These are phyloP conservation scores for Vaccinium vitisidaea DNA, from an alignment of 148 eudicot species.

Conservation along the genomic window DNA sequence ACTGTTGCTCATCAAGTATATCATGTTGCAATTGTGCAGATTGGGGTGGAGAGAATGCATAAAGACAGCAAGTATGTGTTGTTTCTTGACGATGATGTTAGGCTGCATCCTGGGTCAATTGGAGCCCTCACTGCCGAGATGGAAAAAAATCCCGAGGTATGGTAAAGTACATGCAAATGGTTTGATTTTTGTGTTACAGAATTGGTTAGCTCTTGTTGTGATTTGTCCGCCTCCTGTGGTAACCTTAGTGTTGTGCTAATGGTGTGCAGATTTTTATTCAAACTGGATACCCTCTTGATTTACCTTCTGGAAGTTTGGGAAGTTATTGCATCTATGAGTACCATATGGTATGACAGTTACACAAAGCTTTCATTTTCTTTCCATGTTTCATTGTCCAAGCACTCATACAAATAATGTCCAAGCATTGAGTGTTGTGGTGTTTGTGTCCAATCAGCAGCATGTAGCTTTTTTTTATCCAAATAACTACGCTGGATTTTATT, in stretches of 20 bases:
- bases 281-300: slow-evolving; percentile 97
- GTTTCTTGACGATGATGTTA: slow-evolving; percentile 96
- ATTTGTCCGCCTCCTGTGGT: slow-evolving; percentile 9
- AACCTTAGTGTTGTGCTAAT: slow-evolving; percentile 15
- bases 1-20: slow-evolving; percentile 7
- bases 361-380: not conserved
- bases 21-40: slow-evolving; percentile 36
- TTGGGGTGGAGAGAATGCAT: slow-evolving; percentile 93
- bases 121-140: slow-evolving; percentile 96
- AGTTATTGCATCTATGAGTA: slow-evolving; percentile 97
- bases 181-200: not conserved
- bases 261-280: slow-evolving; percentile 87
- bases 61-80: slow-evolving; percentile 93
- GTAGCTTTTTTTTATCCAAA: not conserved
- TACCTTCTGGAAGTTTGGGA: slow-evolving; percentile 98
- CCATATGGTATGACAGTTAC: slow-evolving; percentile 62
- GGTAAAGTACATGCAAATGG: slow-evolving; percentile 7
- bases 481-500: not conserved
- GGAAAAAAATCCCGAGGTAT: slow-evolving; percentile 90
- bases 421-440: not conserved
- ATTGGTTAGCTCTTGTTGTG: not conserved
- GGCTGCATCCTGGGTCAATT: slow-evolving; percentile 95
- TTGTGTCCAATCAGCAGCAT: slow-evolving; percentile 6
- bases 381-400: not conserved
- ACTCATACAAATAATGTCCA: not conserved